Evolutionary conservation across 2,329 filamentous ascomycete genomes (phyloP).

Genomic region (Dactylellina parvicollis): DNA sequence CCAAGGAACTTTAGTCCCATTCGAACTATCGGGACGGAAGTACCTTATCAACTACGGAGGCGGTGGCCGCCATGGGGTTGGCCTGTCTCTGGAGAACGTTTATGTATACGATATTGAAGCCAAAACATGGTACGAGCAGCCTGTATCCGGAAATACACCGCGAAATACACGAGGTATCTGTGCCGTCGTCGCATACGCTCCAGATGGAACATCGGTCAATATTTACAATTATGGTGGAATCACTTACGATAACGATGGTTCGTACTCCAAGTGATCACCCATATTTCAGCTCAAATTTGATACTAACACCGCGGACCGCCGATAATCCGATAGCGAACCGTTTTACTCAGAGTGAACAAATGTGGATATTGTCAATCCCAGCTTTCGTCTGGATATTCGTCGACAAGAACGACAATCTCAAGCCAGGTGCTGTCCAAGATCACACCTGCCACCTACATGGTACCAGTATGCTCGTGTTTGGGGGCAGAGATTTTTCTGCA

Average conservation of each 20-base stretch:
- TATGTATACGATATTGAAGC: constrained; percentile 42
- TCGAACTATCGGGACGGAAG: constrained; percentile 30
- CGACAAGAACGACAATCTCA: constrained; percentile 35
- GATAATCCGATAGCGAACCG: constrained; percentile 1
- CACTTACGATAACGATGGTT: constrained; percentile 14
- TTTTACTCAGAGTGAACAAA: constrained; percentile 28
- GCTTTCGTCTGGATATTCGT: constrained; percentile 47
- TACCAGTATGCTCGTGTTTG: constrained; percentile 40
- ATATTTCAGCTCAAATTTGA: background rate
- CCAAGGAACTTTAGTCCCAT: constrained; percentile 38
- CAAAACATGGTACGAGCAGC: constrained; percentile 36
- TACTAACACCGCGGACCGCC: background rate
- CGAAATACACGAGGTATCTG: constrained; percentile 30
- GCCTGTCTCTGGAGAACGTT: constrained; percentile 18
- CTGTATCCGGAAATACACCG: constrained; percentile 23
- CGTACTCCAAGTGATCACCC: background rate
- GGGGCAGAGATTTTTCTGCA: constrained; percentile 30
- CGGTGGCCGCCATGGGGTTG: constrained; percentile 27
- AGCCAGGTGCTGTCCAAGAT: constrained; percentile 31
- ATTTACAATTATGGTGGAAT: constrained; percentile 48
- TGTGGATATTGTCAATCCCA: constrained; percentile 48
- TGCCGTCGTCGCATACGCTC: constrained; percentile 34
- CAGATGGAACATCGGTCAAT: constrained; percentile 38
- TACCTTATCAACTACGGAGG: constrained; percentile 50
- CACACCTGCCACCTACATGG: constrained; percentile 46